Evolutionary conservation across 2,329 filamentous ascomycete species (phyloP).

Genomic region (Neofusicoccum ribis): DNA sequence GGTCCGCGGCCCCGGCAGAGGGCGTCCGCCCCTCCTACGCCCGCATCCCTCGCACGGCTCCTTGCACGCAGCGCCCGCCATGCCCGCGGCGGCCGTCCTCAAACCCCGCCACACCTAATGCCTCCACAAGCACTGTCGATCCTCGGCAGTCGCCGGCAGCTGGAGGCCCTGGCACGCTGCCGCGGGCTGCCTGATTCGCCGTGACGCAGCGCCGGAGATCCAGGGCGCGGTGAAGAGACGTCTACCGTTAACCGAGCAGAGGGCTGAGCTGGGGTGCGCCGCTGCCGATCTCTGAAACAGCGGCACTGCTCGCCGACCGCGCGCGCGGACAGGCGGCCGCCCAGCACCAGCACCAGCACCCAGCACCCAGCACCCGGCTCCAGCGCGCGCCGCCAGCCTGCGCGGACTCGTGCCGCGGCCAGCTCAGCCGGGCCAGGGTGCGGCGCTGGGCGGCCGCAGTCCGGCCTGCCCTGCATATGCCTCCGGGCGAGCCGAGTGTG

Average conservation of each 20-base stretch:
- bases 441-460: background rate
- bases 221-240: background rate
- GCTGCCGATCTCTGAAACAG: background rate
- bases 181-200: background rate
- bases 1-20: background rate
- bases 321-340: too few species aligned
- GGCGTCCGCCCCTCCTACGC: too few species aligned
- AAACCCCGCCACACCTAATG: background rate
- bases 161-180: background rate
- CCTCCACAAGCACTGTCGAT: background rate
- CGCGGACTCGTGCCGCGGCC: too few species aligned
- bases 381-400: too few species aligned
- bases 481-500: background rate
- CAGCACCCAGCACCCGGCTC: too few species aligned
- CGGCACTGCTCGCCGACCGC: background rate
- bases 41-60: too few species aligned
- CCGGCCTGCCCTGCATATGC: background rate
- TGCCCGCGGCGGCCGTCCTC: background rate
- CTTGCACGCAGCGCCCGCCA: too few species aligned
- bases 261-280: background rate
- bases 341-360: too few species aligned
- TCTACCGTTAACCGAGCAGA: background rate
- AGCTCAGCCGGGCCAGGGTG: too few species aligned
- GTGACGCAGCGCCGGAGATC: background rate
- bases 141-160: slow-evolving; percentile 1